Evolutionary conservation across 305 asterid species (phyloP).

Genomic region (Fraxinus sp.): DNA sequence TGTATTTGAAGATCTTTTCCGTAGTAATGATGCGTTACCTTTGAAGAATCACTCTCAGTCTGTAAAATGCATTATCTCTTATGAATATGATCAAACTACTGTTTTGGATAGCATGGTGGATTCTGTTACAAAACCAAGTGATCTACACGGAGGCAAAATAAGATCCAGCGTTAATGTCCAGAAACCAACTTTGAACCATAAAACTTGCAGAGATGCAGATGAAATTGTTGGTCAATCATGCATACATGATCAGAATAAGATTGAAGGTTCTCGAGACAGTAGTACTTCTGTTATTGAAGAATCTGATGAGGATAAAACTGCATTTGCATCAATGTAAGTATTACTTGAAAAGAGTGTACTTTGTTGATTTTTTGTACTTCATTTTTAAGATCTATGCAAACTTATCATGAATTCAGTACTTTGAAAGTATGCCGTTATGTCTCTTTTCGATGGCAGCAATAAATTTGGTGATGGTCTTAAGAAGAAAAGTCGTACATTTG

Average conservation of each 20-base stretch:
- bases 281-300: slow-evolving; percentile 34
- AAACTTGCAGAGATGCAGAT: slow-evolving; percentile 30
- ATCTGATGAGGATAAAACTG: slow-evolving; percentile 33
- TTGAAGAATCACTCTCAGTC: slow-evolving; percentile 10
- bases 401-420: slow-evolving; percentile 17
- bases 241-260: slow-evolving; percentile 24
- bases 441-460: slow-evolving; percentile 42
- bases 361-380: slow-evolving; percentile 11
- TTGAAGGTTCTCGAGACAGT: slow-evolving; percentile 28
- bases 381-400: slow-evolving; percentile 1
- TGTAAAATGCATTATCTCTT: slow-evolving; percentile 28
- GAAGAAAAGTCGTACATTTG: slow-evolving; percentile 29
- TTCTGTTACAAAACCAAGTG: slow-evolving; percentile 30
- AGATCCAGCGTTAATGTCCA: slow-evolving; percentile 28
- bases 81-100: slow-evolving; percentile 26
- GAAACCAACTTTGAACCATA: slow-evolving; percentile 33
- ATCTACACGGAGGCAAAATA: slow-evolving; percentile 27
- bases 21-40: slow-evolving; percentile 21
- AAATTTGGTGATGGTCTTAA: slow-evolving; percentile 33
- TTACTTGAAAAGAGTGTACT: slow-evolving; percentile 8
- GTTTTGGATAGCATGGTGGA: slow-evolving; percentile 26
- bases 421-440: not conserved
- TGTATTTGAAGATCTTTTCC: slow-evolving; percentile 28
- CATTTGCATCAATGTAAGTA: slow-evolving; percentile 41
- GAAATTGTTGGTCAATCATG: slow-evolving; percentile 29